Base-by-base conservation (phyloP, 768 basidiomycete species). In the Naematelia encephala region DNA sequence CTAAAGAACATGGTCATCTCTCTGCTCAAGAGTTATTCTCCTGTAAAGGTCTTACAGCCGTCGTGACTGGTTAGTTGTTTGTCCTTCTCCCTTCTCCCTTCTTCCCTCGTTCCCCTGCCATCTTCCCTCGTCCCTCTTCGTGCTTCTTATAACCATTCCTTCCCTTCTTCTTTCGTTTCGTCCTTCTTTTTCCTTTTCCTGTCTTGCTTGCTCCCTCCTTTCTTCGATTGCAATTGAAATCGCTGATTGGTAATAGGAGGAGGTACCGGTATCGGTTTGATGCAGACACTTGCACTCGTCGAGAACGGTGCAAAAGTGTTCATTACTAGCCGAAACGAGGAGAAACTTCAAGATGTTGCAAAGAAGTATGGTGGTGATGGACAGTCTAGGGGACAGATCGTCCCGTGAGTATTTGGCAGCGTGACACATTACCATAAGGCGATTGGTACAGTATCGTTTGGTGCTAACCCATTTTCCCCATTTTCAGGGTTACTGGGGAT, bases 281-380 rank as follows among this genome's bases (percentile, higher is more conserved):
- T 72, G 70, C 61, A 63, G 23, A 67, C 70, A 16, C 57, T 69
- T 47, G 64, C 63, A 0, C 42, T 72, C 26, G 62, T 66, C 44
- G 62, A 68, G 45, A 72, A 69, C 45, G 70, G 70, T 3, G 63
- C 65, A 22, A 67, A 65, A 27, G 70, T 72, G 22, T 67, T 63
- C 56, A 65, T 69, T 34, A 62, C 59, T 10, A 63, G 63, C 1
- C 42, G 70, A 61, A 62, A 67, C 51, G 54, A 34, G 21, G 68
- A 67, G 28, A 67, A 67, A 56, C 59, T 72, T 16, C 50, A 67
- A 43, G 63, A 67, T 26, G 68, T 72, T 3, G 70, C 66, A 13
- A 54, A 66, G 53, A 67, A 63, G 46, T 72, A 72, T 46, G 57
- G 62, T 14, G 64, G 64, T 3, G 62, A 68, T 55, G 67, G 70